phyloP scores from a whole-genome alignment of 2,329 filamentous ascomycete species.

The Sporothrix inflata region DNA sequence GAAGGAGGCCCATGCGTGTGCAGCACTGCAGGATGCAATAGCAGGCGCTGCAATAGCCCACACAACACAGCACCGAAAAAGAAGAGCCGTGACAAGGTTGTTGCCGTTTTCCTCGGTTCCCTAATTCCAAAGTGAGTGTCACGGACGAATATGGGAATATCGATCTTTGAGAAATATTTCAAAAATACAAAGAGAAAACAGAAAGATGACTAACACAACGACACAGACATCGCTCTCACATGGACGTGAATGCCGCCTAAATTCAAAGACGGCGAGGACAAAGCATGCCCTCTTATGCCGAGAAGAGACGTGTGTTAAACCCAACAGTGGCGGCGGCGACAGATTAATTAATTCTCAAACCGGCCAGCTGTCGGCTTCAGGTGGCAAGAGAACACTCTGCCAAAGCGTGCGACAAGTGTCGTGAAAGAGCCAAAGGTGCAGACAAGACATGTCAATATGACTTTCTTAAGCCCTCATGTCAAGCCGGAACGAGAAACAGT shows the following conservation, averaged over 20 bases:
- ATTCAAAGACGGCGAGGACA: background rate
- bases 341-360: constrained; percentile 2
- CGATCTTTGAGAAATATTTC: too few species aligned
- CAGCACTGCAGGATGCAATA: background rate
- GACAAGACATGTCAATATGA: background rate
- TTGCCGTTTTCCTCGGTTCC: background rate
- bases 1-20: background rate
- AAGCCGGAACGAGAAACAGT: too few species aligned
- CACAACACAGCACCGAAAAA: background rate
- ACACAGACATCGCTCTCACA: background rate
- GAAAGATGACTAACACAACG: background rate
- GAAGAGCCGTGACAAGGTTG: background rate
- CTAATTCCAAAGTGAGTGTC: background rate
- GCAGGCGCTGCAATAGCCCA: background rate
- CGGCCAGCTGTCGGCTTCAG: background rate
- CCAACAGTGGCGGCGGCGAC: background rate
- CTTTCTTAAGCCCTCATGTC: too few species aligned
- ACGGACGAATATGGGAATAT: background rate
- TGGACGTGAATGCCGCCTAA: background rate
- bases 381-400: background rate
- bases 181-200: background rate
- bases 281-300: background rate
- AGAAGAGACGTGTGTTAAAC: background rate
- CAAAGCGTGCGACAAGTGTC: background rate
- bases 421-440: background rate